Percentiles rank a stretch among this genome's conserved stretches.
These are phyloP conservation scores for Teratosphaeriaceae sp. DNA, from an alignment of 2,329 filamentous ascomycete genomes.

Conservation along the genomic window DNA sequence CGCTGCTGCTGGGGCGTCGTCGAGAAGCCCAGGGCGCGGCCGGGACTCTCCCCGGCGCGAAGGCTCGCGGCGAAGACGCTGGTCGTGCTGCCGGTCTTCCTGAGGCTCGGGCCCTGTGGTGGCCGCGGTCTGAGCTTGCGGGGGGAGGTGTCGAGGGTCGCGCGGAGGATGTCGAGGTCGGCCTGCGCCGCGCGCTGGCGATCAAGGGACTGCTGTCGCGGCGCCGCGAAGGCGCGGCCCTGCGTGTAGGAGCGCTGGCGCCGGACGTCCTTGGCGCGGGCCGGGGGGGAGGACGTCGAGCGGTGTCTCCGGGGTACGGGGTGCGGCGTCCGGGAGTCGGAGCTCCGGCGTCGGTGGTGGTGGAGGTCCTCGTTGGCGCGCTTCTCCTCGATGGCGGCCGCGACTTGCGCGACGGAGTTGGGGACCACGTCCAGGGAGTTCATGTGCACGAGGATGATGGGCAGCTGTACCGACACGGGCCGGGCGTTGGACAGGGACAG, in stretches of 20 bases:
- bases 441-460: constrained; percentile 51
- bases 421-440: constrained; percentile 51
- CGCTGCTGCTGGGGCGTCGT: constrained; percentile 4
- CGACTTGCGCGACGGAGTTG: constrained; percentile 49
- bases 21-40: constrained; percentile 20
- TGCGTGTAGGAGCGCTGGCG: constrained; percentile 37
- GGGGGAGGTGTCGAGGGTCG: constrained; percentile 38
- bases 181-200: constrained; percentile 36
- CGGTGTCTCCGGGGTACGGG: constrained; percentile 11
- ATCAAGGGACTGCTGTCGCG: constrained; percentile 45
- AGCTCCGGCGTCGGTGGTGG: constrained; percentile 5
- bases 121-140: constrained; percentile 31
- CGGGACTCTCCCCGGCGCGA: constrained; percentile 7
- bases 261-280: constrained; percentile 9
- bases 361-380: constrained; percentile 10
- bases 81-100: constrained; percentile 19
- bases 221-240: constrained; percentile 48
- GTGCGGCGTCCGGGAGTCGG: constrained; percentile 4
- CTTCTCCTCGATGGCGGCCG: constrained; percentile 49
- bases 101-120: constrained; percentile 13
- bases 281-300: constrained; percentile 23
- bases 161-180: constrained; percentile 36
- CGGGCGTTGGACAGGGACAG: constrained; percentile 41
- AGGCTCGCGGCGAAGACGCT: constrained; percentile 20
- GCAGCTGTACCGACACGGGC: constrained; percentile 47